Evolutionary conservation across 169 alveolate genomes (phyloP), one percentile per base, ranked within the genome.

Genomic region (Eimeria maxima): DNA sequence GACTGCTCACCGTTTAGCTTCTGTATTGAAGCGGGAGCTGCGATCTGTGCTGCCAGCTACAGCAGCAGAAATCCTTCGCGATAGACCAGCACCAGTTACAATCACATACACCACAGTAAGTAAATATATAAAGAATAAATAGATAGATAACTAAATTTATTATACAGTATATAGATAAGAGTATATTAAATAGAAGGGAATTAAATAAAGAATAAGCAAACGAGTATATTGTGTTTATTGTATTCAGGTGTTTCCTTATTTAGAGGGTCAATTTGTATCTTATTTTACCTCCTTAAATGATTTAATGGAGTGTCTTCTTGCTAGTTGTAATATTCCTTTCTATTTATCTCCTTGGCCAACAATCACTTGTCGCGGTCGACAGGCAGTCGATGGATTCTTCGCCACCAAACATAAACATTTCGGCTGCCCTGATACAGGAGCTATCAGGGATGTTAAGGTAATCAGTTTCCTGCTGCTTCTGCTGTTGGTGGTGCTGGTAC

Each of bases 371-470:
- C 63, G 97, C 10, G 97, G 97, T 33, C 6, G 90, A 14, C 87
- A 74, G 90, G 45, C 84, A 27, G 97, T 89, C 11, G 97, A 95
- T 42, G 97, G 97, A 29, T 95, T 60, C 94, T 95, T 95, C 84
- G 95, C 95, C 20, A 60, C 81, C 29, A 55, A 53, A 45, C 92
- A 74, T 45, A 76, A 69, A 24, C 69, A 45, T 2, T 90, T 95
- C 81, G 97, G 97, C 86, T 95, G 97, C 47, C 97, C 97, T 33
- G 90, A 65, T 47, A 94, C 91, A n/a, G 95, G 92, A 14, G 80
- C 91, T 4, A 45, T 69, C 67, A 8, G 95, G 38, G 92, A 83
- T 42, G 78, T 83, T 55, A 94, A 94, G 57, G 71, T 13, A 57
- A 16, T 18, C 3, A 18, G 42, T 13, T 22, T 22, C 27, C 90